Percentiles rank a stretch among this genome's conserved stretches.
Evolutionary conservation across 106 monocot species (phyloP).

Genomic region (Dendrobium nobile): DNA sequence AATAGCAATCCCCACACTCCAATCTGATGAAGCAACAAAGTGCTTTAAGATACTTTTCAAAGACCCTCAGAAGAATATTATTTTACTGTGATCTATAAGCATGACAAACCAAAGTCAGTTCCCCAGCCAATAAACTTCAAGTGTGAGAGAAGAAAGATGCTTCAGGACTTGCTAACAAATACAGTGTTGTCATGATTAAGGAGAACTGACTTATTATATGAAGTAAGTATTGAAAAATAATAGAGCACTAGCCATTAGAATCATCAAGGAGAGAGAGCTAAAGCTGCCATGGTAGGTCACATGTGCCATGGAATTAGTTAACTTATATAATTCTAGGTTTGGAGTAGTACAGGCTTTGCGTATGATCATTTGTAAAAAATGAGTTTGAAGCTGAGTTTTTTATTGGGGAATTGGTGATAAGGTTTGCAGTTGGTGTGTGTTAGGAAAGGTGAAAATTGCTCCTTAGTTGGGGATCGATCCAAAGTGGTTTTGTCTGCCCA

Average conservation of each 20-base stretch:
- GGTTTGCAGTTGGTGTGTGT: slow-evolving; percentile 3
- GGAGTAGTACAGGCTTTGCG: background rate
- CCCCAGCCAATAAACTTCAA: slow-evolving; percentile 20
- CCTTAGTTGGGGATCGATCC: background rate
- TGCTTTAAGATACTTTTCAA: slow-evolving; percentile 28
- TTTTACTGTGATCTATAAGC: slow-evolving; percentile 22
- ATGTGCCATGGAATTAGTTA: slow-evolving; percentile 27
- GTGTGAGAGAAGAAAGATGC: slow-evolving; percentile 37
- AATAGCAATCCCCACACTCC: background rate
- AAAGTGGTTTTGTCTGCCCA: background rate
- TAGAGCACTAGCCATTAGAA: slow-evolving; percentile 15
- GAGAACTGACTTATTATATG: background rate
- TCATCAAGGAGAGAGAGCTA: slow-evolving; percentile 29
- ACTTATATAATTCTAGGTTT: background rate
- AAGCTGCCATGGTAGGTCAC: slow-evolving; percentile 31
- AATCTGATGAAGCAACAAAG: slow-evolving; percentile 12
- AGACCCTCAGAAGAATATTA: slow-evolving; percentile 19
- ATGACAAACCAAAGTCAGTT: slow-evolving; percentile 43
- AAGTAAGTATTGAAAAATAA: slow-evolving; percentile 14
- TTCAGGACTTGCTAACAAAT: slow-evolving; percentile 11
- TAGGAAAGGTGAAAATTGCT: background rate
- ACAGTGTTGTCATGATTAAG: background rate
- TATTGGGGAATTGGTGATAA: background rate
- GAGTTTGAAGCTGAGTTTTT: background rate
- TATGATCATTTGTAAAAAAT: background rate